These are phyloP conservation scores for Vigna trinervia DNA, from an alignment of 306 rosid genomes.

Conservation along the genomic window DNA sequence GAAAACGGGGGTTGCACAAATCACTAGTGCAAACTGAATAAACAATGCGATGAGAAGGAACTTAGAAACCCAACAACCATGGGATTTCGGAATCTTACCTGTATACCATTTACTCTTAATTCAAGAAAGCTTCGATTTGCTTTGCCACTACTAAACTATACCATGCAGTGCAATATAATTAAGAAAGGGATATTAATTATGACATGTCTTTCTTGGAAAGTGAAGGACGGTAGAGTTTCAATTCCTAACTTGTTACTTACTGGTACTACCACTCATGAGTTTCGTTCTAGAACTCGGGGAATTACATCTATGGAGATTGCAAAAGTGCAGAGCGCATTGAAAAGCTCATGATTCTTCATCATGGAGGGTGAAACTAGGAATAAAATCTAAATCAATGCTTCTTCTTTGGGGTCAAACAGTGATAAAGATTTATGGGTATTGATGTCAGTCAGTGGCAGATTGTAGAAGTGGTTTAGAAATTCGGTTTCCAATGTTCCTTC, in stretches of 20 bases:
- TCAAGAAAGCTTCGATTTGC: slow-evolving; percentile 43
- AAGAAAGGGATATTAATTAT: slow-evolving; percentile 47
- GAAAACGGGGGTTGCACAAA: slow-evolving; percentile 46
- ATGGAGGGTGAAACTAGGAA: slow-evolving; percentile 38
- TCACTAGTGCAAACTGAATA: slow-evolving; percentile 46
- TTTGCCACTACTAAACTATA: not conserved
- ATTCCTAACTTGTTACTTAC: slow-evolving; percentile 35
- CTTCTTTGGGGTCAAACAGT: slow-evolving; percentile 47
- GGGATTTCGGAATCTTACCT: slow-evolving; percentile 59
- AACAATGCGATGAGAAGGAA: slow-evolving; percentile 45
- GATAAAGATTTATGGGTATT: slow-evolving; percentile 41
- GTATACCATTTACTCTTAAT: slow-evolving; percentile 47
- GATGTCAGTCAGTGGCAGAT: slow-evolving; percentile 31
- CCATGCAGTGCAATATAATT: slow-evolving; percentile 33
- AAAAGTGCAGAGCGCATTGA: slow-evolving; percentile 43
- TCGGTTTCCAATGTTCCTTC: slow-evolving; percentile 22
- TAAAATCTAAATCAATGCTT: slow-evolving; percentile 41
- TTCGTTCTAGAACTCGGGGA: slow-evolving; percentile 46
- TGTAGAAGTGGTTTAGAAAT: slow-evolving; percentile 17
- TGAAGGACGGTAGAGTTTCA: slow-evolving; percentile 45
- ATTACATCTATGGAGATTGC: slow-evolving; percentile 44
- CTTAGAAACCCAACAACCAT: slow-evolving; percentile 49
- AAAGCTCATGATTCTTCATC: slow-evolving; percentile 51
- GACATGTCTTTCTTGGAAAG: slow-evolving; percentile 61
- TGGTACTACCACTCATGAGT: slow-evolving; percentile 42